Evolutionary conservation across 306 rosid genomes (phyloP).

Genomic region (Glycyrrhiza uralensis): DNA sequence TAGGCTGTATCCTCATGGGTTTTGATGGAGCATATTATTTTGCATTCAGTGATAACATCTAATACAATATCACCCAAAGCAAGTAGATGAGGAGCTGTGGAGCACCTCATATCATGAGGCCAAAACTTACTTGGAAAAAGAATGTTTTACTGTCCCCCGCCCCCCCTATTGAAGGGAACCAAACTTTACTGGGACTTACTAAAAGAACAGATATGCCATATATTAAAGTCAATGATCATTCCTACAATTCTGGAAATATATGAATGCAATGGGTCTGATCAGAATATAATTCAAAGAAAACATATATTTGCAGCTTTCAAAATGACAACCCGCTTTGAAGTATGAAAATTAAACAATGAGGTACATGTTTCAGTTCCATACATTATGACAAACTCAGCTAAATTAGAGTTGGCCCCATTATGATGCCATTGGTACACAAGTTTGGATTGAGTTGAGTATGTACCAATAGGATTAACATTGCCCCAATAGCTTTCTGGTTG

Average conservation of each 20-base stretch:
- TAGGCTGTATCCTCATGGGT: neutral
- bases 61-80: neutral
- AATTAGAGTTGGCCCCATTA: neutral
- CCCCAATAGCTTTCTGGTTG: conserved; percentile 88
- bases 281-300: neutral
- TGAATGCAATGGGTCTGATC: neutral
- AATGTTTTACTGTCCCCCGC: neutral
- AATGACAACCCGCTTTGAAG: conserved; percentile 14
- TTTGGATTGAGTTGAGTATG: neutral
- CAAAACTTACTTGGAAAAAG: neutral
- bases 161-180: neutral
- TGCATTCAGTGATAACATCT: neutral
- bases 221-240: neutral
- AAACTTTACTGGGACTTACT: neutral
- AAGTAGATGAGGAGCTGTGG: neutral
- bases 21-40: neutral
- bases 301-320: conserved; percentile 1
- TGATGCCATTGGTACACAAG: neutral
- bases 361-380: neutral
- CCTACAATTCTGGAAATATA: neutral
- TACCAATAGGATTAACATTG: conserved; percentile 91
- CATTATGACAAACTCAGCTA: neutral
- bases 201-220: neutral
- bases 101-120: neutral
- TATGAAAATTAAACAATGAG: neutral